Evolutionary conservation across 768 basidiomycete species (phyloP).

Genomic region (Boletellus ananiceps): DNA sequence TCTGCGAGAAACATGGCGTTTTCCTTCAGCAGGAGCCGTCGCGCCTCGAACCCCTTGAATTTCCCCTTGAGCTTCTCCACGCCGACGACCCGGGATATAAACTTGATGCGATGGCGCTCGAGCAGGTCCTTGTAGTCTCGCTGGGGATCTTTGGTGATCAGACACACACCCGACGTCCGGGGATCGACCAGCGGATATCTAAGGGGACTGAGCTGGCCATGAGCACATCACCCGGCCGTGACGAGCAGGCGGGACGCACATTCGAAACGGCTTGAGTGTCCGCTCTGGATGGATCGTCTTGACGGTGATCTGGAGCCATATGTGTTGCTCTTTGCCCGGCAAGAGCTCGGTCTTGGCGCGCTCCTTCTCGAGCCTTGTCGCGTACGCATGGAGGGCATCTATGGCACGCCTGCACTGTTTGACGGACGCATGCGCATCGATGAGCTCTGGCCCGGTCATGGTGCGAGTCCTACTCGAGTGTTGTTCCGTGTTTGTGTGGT

Average conservation of each 20-base stretch:
- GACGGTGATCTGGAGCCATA: slow-evolving; percentile 87
- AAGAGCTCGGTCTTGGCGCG: slow-evolving; percentile 72
- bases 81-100: slow-evolving; percentile 89
- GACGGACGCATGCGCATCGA: slow-evolving; percentile 66
- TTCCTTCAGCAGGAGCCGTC: slow-evolving; percentile 79
- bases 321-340: slow-evolving; percentile 71
- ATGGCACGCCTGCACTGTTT: slow-evolving; percentile 77
- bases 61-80: slow-evolving; percentile 91
- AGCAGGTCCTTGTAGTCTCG: slow-evolving; percentile 94
- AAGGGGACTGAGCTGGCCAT: slow-evolving; percentile 47
- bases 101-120: slow-evolving; percentile 71
- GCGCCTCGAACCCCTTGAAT: slow-evolving; percentile 79
- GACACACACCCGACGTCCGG: slow-evolving; percentile 72
- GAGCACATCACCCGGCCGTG: background rate
- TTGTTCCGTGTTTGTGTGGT: slow-evolving; percentile 18
- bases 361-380: slow-evolving; percentile 56
- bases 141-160: slow-evolving; percentile 95
- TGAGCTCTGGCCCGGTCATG: slow-evolving; percentile 51
- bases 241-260: slow-evolving; percentile 49
- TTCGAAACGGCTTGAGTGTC: slow-evolving; percentile 75
- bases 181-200: slow-evolving; percentile 82
- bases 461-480: background rate
- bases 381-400: slow-evolving; percentile 70
- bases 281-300: slow-evolving; percentile 75
- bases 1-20: slow-evolving; percentile 93